Percentiles rank a stretch among this genome's conserved stretches.
Evolutionary conservation across 225 moss, liverwort and hornwort genomes (phyloP).

Genomic region (Pseudisothecium myosuroides): DNA sequence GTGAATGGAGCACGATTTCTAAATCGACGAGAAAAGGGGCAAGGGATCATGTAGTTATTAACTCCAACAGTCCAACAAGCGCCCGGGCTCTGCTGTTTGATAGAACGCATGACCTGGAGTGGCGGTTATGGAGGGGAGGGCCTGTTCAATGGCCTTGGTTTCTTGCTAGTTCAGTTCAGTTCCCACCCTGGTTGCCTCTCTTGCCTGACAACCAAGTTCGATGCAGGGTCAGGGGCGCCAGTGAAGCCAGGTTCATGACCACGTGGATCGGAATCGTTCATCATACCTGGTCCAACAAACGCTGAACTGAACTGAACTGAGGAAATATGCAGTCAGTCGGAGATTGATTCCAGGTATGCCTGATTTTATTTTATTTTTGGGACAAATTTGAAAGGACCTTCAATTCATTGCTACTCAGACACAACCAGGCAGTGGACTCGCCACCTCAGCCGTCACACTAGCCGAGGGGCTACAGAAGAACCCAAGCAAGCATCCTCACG

Average conservation of each 20-base stretch:
- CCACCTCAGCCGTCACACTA: neutral
- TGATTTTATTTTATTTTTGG: neutral
- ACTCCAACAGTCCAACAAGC: neutral
- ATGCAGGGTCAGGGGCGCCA: neutral
- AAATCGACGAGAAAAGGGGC: neutral
- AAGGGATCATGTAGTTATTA: neutral
- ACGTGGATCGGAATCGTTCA: neutral
- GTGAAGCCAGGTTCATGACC: neutral
- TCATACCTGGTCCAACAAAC: neutral
- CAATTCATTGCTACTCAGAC: neutral
- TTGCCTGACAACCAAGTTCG: neutral
- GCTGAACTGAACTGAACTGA: neutral
- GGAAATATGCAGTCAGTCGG: neutral
- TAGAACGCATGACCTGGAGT: constrained; percentile 4
- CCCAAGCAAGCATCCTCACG: neutral
- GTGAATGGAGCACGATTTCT: neutral
- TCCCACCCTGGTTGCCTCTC: neutral
- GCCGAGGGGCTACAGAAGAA: too few relatives aligned
- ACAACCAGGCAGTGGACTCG: neutral
- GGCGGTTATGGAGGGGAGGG: constrained; percentile 17
- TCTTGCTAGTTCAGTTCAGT: neutral
- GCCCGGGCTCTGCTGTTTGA: neutral
- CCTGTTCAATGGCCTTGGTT: constrained; percentile 6
- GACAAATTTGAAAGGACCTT: neutral
- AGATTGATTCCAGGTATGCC: neutral